Conservation (phyloP, 768 basidiomycete genomes). For the Tricholoma matsutake region DNA sequence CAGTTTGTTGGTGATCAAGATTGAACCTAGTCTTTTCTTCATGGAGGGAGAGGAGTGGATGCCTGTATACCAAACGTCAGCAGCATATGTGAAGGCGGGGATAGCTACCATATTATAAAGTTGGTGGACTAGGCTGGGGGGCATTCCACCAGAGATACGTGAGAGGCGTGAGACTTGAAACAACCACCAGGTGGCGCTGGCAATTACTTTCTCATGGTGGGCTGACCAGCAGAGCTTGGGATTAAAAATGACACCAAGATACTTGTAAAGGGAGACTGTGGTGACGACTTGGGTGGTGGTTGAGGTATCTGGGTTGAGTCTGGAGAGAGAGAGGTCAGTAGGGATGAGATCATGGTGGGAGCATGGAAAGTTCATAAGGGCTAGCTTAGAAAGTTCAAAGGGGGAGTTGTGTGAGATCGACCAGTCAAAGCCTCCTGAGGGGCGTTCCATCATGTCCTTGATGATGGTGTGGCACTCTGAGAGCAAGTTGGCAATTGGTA, state of each 20-base stretch:
- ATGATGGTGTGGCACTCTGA: too few relatives aligned
- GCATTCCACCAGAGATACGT: too few relatives aligned
- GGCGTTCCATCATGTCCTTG: too few relatives aligned
- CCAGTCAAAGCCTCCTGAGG: too few relatives aligned
- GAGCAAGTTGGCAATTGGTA: too few relatives aligned
- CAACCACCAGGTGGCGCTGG: slow-evolving; percentile 4
- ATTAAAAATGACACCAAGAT: not conserved
- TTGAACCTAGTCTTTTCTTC: slow-evolving; percentile 4
- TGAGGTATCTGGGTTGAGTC: not conserved
- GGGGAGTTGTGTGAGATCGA: not conserved
- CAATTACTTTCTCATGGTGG: slow-evolving; percentile 1
- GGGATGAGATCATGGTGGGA: not conserved
- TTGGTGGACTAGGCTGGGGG: slow-evolving; percentile 2
- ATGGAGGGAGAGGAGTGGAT: slow-evolving; percentile 1
- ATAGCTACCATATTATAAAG: slow-evolving; percentile 10
- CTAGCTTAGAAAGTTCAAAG: slow-evolving; percentile 23
- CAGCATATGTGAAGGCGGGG: slow-evolving; percentile 5
- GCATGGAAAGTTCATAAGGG: slow-evolving; percentile 22
- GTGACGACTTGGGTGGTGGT: not conserved
- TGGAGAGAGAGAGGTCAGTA: too few relatives aligned
- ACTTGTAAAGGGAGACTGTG: not conserved
- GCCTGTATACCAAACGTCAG: slow-evolving; percentile 7
- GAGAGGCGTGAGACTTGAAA: not conserved
- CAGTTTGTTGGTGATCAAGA: too few relatives aligned
- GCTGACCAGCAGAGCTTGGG: too few relatives aligned